These are phyloP conservation scores for Fusarium floridanum DNA, from an alignment of 2,329 filamentous ascomycete genomes.

Conservation along the genomic window DNA sequence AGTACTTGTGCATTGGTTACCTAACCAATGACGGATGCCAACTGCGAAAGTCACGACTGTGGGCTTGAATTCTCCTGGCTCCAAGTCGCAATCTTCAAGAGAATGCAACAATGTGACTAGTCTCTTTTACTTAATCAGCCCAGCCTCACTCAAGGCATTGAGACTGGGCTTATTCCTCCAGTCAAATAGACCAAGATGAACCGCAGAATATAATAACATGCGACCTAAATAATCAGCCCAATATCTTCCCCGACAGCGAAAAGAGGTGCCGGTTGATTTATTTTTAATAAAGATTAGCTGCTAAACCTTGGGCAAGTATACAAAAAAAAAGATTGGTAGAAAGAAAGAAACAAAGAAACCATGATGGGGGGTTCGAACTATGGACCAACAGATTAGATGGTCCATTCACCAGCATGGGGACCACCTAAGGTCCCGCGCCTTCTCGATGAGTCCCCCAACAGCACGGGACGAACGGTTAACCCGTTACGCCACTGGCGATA, in stretches of 20 bases:
- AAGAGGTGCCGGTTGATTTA: no score
- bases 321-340: neutral
- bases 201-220: neutral
- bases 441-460: neutral
- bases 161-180: neutral
- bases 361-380: neutral
- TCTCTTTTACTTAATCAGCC: neutral
- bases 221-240: neutral
- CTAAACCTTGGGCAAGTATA: neutral
- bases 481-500: neutral
- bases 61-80: neutral
- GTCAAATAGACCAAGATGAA: neutral
- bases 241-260: neutral
- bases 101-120: neutral
- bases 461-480: neutral
- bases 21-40: neutral
- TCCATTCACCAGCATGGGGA: no score
- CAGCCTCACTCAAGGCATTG: neutral
- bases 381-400: neutral
- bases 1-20: neutral
- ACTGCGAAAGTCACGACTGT: neutral
- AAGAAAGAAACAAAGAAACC: neutral
- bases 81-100: neutral
- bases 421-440: no score
- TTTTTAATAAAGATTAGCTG: no score